These are phyloP conservation scores for Xanthoparmelia taractica DNA, from an alignment of 495 filamentous ascomycete species.

Conservation along the genomic window DNA sequence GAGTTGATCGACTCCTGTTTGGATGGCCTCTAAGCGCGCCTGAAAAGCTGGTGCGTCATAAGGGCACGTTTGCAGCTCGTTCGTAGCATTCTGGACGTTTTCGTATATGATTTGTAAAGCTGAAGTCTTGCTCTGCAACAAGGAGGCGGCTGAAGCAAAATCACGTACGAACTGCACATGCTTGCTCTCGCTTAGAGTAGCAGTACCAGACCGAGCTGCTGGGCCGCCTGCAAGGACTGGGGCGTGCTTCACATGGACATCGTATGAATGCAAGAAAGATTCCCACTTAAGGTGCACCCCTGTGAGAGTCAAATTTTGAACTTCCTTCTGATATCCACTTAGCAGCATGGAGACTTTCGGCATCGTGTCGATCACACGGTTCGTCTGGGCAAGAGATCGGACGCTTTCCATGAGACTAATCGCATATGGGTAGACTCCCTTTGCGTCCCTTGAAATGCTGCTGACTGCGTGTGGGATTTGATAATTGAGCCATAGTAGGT, in stretches of 20 bases:
- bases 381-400: slow-evolving; percentile 79
- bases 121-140: slow-evolving; percentile 77
- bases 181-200: slow-evolving; percentile 70
- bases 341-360: slow-evolving; percentile 76
- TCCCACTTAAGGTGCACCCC: slow-evolving; percentile 91
- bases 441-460: slow-evolving; percentile 94
- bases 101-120: slow-evolving; percentile 69
- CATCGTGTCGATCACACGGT: slow-evolving; percentile 71
- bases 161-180: slow-evolving; percentile 94
- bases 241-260: slow-evolving; percentile 74
- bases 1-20: slow-evolving; percentile 85
- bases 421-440: slow-evolving; percentile 92
- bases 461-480: slow-evolving; percentile 86
- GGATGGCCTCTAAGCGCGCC: slow-evolving; percentile 71
- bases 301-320: slow-evolving; percentile 70
- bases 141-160: slow-evolving; percentile 74
- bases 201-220: slow-evolving; percentile 37
- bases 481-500: slow-evolving; percentile 87
- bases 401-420: slow-evolving; percentile 98
- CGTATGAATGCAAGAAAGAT: slow-evolving; percentile 93
- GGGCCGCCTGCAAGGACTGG: slow-evolving; percentile 37
- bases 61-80: slow-evolving; percentile 75
- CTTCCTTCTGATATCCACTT: slow-evolving; percentile 83
- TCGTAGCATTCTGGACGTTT: slow-evolving; percentile 72
- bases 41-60: slow-evolving; percentile 72